Percentiles rank a stretch among this genome's conserved stretches.
Evolutionary conservation across 768 basidiomycete species (phyloP).

Genomic region (Suillus cothurnatus): DNA sequence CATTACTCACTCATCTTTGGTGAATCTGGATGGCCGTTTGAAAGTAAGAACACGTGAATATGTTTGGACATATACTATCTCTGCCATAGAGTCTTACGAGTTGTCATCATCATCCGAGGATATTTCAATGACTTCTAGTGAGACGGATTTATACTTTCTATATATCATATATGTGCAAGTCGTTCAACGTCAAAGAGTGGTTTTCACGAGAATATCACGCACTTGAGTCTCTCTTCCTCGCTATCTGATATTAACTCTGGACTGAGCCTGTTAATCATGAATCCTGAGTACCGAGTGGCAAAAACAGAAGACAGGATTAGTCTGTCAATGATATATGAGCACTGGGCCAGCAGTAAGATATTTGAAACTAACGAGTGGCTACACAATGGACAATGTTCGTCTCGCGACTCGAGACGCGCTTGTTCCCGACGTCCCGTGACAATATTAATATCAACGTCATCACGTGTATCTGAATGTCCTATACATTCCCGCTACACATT

Average conservation of each 20-base stretch:
- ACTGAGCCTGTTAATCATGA: not conserved
- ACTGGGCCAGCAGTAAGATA: not conserved
- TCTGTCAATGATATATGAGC: not conserved
- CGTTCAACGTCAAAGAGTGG: not conserved
- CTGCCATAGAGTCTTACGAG: constrained; percentile 26
- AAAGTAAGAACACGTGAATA: not conserved
- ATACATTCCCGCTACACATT: no score
- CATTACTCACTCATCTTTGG: constrained; percentile 3
- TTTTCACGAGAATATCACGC: not conserved
- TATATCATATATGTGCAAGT: not conserved
- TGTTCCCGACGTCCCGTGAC: constrained; percentile 1
- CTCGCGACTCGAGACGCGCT: constrained; percentile 3
- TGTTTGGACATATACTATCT: constrained; percentile 16
- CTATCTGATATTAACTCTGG: constrained; percentile 48
- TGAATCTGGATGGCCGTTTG: constrained; percentile 11
- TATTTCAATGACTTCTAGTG: constrained; percentile 52
- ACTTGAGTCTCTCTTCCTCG: constrained; percentile 48
- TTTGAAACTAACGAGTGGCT: not conserved
- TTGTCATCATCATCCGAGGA: constrained; percentile 47
- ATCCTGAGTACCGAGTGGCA: not conserved
- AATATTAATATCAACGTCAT: not conserved
- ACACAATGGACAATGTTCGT: not conserved
- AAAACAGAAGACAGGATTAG: no score
- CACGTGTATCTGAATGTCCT: not conserved
- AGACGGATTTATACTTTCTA: constrained; percentile 6